A percentile compares a stretch with the other conserved stretches of the same genome.
phyloP scores from a whole-genome alignment of 345 rosid genomes.

The Eucalyptus pauciflora region DNA sequence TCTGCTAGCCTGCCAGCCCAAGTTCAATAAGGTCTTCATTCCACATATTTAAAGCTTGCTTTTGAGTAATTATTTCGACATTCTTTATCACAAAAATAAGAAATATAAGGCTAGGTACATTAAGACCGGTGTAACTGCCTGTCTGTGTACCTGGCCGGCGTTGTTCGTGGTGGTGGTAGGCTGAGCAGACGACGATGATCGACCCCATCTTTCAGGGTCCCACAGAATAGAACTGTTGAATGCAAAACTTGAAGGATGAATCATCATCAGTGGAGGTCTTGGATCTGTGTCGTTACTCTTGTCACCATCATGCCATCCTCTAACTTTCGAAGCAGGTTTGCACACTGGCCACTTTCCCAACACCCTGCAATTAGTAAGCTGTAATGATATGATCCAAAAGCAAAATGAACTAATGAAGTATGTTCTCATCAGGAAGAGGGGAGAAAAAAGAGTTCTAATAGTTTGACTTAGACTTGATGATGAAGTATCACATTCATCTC shows the following conservation, averaged over 20 bases:
- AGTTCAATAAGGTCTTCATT: neutral
- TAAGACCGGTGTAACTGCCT: neutral
- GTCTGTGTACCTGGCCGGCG: slow-evolving; percentile 31
- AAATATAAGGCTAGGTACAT: neutral
- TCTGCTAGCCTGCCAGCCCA: neutral
- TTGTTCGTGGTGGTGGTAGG: neutral
- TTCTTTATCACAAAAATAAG: neutral
- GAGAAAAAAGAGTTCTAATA: neutral
- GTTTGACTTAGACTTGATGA: neutral
- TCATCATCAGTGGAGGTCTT: slow-evolving; percentile 20
- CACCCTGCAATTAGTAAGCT: slow-evolving; percentile 22
- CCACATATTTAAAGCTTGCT: neutral
- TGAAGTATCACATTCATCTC: neutral
- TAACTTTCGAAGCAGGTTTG: slow-evolving; percentile 16
- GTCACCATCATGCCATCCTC: slow-evolving; percentile 70
- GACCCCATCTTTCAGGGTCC: slow-evolving; percentile 51
- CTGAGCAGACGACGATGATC: slow-evolving; percentile 32
- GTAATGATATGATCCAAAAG: neutral
- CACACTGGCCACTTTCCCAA: slow-evolving; percentile 84
- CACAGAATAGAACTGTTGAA: slow-evolving; percentile 44
- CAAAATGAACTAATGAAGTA: neutral
- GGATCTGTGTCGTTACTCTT: slow-evolving; percentile 33
- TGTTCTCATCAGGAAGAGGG: neutral
- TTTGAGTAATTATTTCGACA: neutral
- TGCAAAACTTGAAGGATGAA: slow-evolving; percentile 54